These are phyloP conservation scores for Huntiella moniliformis DNA, from an alignment of 2,329 filamentous ascomycete species.

Conservation along the genomic window DNA sequence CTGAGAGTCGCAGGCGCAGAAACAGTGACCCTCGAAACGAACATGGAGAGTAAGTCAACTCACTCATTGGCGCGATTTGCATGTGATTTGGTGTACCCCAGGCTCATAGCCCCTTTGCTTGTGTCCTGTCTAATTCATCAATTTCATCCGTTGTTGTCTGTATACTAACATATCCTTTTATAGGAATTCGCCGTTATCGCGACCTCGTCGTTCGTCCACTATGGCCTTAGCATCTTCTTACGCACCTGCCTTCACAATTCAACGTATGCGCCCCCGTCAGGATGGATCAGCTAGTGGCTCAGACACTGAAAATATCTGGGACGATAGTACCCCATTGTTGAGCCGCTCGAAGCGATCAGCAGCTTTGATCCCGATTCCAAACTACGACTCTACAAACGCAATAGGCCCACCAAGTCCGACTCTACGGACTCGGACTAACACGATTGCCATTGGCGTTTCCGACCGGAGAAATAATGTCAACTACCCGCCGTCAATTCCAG, in stretches of 20 bases:
- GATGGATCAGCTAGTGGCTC: conserved; percentile 22
- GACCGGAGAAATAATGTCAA: conserved; percentile 39
- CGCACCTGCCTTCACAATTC: conserved; percentile 17
- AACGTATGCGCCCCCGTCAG: conserved; percentile 12
- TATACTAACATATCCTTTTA: too few relatives aligned
- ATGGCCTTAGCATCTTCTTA: conserved; percentile 17
- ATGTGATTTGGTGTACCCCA: too few relatives aligned
- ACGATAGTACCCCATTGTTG: conserved; percentile 38
- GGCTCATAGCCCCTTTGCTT: neutral
- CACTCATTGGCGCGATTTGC: too few relatives aligned
- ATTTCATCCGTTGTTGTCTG: neutral
- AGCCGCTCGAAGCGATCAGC: conserved; percentile 18
- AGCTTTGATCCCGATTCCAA: conserved; percentile 15
- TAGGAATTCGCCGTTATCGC: conserved; percentile 22
- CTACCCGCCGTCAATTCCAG: conserved; percentile 49
- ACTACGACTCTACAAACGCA: conserved; percentile 23
- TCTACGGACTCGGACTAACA: conserved; percentile 15
- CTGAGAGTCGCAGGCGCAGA: conserved; percentile 11
- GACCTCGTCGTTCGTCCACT: conserved; percentile 41
- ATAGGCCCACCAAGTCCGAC: conserved; percentile 32
- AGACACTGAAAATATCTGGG: conserved; percentile 28
- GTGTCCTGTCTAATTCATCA: neutral
- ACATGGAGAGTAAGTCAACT: too few relatives aligned
- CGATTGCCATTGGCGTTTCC: neutral
- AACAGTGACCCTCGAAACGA: neutral